A percentile compares a stretch with the other conserved stretches of the same genome.
Evolutionary conservation across 371 early-diverging fungal genomes (phyloP).

Genomic region (Cladochytrium tenue): DNA sequence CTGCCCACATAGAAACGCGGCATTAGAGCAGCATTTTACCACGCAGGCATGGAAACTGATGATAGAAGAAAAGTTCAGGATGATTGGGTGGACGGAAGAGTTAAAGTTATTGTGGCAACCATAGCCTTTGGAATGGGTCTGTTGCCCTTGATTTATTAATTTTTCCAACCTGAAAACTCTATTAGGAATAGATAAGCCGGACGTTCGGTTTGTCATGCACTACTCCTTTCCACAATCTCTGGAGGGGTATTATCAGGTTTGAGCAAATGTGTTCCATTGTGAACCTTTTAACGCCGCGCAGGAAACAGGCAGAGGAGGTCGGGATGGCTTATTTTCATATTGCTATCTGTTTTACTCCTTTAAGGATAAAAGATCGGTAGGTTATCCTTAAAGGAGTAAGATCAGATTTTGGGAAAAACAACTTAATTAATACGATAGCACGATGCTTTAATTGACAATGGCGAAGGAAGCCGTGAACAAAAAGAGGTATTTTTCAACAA

Average conservation of each 20-base stretch:
- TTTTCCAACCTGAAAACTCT: too few relatives aligned
- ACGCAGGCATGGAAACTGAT: slow-evolving; percentile 89
- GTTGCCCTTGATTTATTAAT: too few relatives aligned
- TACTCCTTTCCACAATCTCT: slow-evolving; percentile 91
- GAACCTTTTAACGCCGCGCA: neutral
- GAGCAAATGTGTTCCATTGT: neutral
- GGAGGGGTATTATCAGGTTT: slow-evolving; percentile 97
- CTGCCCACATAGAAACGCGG: slow-evolving; percentile 25
- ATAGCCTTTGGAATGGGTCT: slow-evolving; percentile 96
- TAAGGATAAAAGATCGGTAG: slow-evolving; percentile 67
- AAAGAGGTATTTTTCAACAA: slow-evolving; percentile 59
- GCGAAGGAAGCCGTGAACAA: slow-evolving; percentile 81
- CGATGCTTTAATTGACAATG: slow-evolving; percentile 79
- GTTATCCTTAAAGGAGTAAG: neutral
- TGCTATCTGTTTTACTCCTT: slow-evolving; percentile 91
- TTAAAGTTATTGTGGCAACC: slow-evolving; percentile 96
- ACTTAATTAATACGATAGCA: slow-evolving; percentile 35
- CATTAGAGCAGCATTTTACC: slow-evolving; percentile 72
- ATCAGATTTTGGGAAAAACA: too few relatives aligned
- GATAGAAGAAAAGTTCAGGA: slow-evolving; percentile 85
- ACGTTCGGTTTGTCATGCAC: slow-evolving; percentile 99
- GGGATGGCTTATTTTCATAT: slow-evolving; percentile 87
- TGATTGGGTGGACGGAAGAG: slow-evolving; percentile 79
- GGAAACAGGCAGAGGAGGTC: slow-evolving; percentile 98
- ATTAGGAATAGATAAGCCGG: slow-evolving; percentile 94